Percentiles rank a stretch among this genome's conserved stretches.
Evolutionary conservation across 352 stramenopile species (phyloP).

Genomic region (Phytophthora kernoviae): DNA sequence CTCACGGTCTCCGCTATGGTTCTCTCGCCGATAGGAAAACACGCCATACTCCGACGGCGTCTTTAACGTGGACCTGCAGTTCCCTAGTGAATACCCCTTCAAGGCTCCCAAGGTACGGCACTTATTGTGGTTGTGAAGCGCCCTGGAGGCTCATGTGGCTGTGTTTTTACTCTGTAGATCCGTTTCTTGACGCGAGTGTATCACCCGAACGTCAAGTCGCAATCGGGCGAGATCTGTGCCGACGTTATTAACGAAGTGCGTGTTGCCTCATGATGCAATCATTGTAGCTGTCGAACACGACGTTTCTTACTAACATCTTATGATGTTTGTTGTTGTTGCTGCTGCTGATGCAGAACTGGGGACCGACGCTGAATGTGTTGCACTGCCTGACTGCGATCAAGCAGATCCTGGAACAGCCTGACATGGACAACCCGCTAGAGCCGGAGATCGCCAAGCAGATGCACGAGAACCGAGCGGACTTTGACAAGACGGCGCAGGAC

Average conservation of each 20-base stretch:
- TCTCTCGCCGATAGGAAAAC: constrained; percentile 61
- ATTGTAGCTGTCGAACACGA: background rate
- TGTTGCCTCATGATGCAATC: background rate
- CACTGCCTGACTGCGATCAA: constrained; percentile 93
- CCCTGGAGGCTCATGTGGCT: background rate
- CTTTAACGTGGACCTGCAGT: constrained; percentile 96
- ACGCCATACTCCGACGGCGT: constrained; percentile 88
- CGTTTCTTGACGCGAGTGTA: constrained; percentile 96
- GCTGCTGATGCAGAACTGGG: constrained; percentile 87
- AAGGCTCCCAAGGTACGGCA: constrained; percentile 85
- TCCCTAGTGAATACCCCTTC: constrained; percentile 97
- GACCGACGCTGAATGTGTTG: constrained; percentile 94
- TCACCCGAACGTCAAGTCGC: constrained; percentile 96
- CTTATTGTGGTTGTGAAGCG: background rate
- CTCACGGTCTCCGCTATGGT: constrained; percentile 2
- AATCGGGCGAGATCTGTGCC: constrained; percentile 96
- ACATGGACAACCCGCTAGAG: constrained; percentile 97
- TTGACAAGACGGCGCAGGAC: constrained; percentile 93
- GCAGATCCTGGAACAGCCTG: constrained; percentile 94
- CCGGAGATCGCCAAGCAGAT: constrained; percentile 95
- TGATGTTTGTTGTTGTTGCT: no score
- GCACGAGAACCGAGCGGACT: constrained; percentile 92
- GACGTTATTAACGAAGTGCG: constrained; percentile 92
- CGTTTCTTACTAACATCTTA: no score
- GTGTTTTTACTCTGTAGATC: constrained; percentile 42